A percentile compares a stretch with the other conserved stretches of the same genome.
These are phyloP conservation scores for Panellus pusillus DNA, from an alignment of 768 basidiomycete species.

Conservation along the genomic window DNA sequence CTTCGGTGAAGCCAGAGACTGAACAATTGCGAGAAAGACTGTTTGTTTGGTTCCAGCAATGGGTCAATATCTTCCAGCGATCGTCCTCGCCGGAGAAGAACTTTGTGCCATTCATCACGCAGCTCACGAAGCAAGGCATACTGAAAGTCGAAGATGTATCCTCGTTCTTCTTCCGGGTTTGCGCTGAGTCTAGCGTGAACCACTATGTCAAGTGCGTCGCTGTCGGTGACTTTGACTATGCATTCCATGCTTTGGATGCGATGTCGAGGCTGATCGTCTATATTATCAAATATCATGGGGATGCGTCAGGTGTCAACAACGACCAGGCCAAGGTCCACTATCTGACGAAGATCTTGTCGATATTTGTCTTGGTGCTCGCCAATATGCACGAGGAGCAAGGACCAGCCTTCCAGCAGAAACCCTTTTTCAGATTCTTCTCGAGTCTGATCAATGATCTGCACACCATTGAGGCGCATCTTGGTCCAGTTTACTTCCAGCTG, in stretches of 20 bases:
- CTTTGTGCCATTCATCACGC: constrained; percentile 96
- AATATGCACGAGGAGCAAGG: constrained; percentile 95
- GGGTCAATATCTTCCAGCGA: constrained; percentile 93
- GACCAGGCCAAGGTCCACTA: constrained; percentile 97
- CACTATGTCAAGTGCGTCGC: constrained; percentile 78
- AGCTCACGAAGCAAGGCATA: constrained; percentile 94
- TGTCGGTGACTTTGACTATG: constrained; percentile 68
- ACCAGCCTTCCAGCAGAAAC: constrained; percentile 89
- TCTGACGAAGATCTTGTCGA: constrained; percentile 94
- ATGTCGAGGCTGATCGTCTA: constrained; percentile 94
- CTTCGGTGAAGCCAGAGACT: constrained; percentile 65
- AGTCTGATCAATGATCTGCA: constrained; percentile 92
- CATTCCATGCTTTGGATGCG: constrained; percentile 93
- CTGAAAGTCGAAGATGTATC: constrained; percentile 95
- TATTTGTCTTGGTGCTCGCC: constrained; percentile 93
- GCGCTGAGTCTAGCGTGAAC: constrained; percentile 91
- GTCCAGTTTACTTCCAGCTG: constrained; percentile 86
- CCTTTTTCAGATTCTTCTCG: constrained; percentile 98
- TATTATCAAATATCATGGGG: constrained; percentile 99
- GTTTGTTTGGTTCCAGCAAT: constrained; percentile 86
- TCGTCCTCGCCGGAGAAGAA: constrained; percentile 90
- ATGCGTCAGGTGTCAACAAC: constrained; percentile 88
- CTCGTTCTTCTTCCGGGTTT: constrained; percentile 97
- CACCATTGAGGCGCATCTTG: constrained; percentile 80
- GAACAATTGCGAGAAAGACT: constrained; percentile 76